These are phyloP conservation scores for Rhodotorula kratochvilovae DNA, from an alignment of 768 basidiomycete species.

Conservation along the genomic window DNA sequence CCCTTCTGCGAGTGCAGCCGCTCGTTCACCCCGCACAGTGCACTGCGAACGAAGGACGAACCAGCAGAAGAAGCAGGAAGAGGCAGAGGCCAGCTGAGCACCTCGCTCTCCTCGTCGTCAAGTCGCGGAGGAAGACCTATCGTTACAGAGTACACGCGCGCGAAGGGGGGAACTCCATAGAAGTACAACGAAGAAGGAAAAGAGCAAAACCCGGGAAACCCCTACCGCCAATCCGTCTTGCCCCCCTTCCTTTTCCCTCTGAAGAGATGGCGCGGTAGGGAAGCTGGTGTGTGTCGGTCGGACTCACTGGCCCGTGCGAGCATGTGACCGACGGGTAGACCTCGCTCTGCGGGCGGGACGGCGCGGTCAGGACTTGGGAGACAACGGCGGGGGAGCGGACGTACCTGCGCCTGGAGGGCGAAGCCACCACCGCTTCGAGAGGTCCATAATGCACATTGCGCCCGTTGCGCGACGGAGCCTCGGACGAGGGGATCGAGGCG, in stretches of 20 bases:
- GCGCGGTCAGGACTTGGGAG: not conserved
- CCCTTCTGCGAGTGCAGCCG: too few relatives aligned
- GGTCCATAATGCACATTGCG: conserved; percentile 96
- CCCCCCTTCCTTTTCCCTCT: not conserved
- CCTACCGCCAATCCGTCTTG: not conserved
- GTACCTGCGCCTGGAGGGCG: conserved; percentile 87
- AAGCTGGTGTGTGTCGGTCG: not conserved
- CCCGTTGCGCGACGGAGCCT: conserved; percentile 61
- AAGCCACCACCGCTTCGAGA: conserved; percentile 98
- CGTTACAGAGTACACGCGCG: too few relatives aligned
- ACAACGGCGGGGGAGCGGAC: conserved; percentile 33
- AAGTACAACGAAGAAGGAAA: too few relatives aligned
- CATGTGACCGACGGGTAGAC: conserved; percentile 88
- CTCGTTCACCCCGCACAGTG: too few relatives aligned
- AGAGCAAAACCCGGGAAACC: too few relatives aligned
- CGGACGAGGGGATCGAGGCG: conserved; percentile 66
- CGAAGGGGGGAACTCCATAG: too few relatives aligned
- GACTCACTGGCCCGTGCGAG: not conserved
- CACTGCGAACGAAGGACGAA: too few relatives aligned
- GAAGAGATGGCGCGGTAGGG: not conserved
- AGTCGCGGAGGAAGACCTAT: too few relatives aligned
- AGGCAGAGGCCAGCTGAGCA: too few relatives aligned
- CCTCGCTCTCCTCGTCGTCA: too few relatives aligned
- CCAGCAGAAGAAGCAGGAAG: too few relatives aligned
- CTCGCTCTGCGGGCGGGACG: conserved; percentile 64